phyloP scores from a whole-genome alignment of 805 yeast genomes.

The Yamadazyma tumulicola region DNA sequence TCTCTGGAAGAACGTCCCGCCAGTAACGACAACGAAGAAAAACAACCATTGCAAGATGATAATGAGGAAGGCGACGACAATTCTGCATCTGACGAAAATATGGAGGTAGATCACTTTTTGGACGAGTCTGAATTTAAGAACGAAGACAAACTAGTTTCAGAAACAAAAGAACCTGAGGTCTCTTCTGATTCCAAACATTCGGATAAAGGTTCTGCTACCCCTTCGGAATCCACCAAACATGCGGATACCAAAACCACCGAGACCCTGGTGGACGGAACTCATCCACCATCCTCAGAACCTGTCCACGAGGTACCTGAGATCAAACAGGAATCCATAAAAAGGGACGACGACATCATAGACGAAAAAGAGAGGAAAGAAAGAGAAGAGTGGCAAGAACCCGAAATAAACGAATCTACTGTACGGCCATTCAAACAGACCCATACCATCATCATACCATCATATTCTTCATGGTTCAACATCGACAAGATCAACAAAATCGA shows the following conservation, averaged over 20 bases:
- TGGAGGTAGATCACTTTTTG: too few species aligned
- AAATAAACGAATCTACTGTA: conserved; percentile 16
- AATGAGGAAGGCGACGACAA: too few species aligned
- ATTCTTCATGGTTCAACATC: conserved; percentile 81
- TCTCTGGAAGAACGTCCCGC: too few species aligned
- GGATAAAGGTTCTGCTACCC: background rate
- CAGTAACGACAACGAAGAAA: too few species aligned
- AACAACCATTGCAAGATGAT: too few species aligned
- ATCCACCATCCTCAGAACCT: too few species aligned
- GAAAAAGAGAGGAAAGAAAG: conserved; percentile 11
- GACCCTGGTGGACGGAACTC: too few species aligned
- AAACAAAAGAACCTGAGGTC: conserved; percentile 6
- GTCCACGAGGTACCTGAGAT: too few species aligned
- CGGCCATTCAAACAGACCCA: conserved; percentile 59
- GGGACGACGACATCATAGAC: conserved; percentile 7
- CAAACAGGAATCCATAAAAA: too few species aligned
- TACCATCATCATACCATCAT: conserved; percentile 81
- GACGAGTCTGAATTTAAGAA: too few species aligned
- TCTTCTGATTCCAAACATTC: too few species aligned
- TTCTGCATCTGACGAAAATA: too few species aligned
- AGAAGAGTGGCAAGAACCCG: conserved; percentile 8
- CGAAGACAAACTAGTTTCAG: conserved; percentile 6
- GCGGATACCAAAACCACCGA: background rate
- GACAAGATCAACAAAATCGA: conserved; percentile 73
- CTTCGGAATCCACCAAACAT: background rate